These are phyloP conservation scores for Phytophthora boehmeriae DNA, from an alignment of 352 stramenopile genomes.

Conservation along the genomic window DNA sequence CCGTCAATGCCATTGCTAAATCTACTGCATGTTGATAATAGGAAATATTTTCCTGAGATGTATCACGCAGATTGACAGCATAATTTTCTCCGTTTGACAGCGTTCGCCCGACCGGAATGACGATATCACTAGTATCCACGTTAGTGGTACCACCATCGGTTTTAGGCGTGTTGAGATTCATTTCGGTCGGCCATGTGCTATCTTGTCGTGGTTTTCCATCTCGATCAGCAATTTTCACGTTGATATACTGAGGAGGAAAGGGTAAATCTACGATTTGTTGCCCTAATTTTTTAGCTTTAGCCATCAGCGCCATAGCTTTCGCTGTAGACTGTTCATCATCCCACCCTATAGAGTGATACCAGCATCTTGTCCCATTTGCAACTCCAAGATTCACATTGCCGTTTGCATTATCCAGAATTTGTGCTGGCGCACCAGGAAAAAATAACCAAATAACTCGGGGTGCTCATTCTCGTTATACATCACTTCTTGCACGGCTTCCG, in stretches of 20 bases:
- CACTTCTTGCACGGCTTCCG: background rate
- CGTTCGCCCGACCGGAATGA: background rate
- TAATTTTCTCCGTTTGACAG: constrained; percentile 5
- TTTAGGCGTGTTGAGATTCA: constrained; percentile 1
- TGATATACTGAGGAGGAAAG: background rate
- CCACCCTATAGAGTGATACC: constrained; percentile 3
- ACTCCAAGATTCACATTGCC: background rate
- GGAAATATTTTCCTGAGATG: background rate
- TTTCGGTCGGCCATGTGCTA: background rate
- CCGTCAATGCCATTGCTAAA: constrained; percentile 5
- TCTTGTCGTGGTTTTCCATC: background rate
- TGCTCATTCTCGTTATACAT: constrained; percentile 9
- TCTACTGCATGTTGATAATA: constrained; percentile 17
- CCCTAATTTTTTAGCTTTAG: background rate
- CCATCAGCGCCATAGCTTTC: too few relatives aligned
- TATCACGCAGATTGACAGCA: background rate
- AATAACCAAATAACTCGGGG: constrained; percentile 3
- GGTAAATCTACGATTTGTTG: background rate
- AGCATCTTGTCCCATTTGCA: constrained; percentile 3
- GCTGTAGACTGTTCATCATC: background rate
- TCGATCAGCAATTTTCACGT: background rate
- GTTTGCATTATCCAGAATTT: constrained; percentile 5
- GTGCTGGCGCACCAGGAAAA: constrained; percentile 4
- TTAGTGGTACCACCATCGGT: too few relatives aligned
- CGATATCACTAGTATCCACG: background rate